A percentile compares a stretch with the other conserved stretches of the same genome.
These are phyloP conservation scores for Bryoglossum gracile DNA, from an alignment of 495 filamentous ascomycete species.

Conservation along the genomic window DNA sequence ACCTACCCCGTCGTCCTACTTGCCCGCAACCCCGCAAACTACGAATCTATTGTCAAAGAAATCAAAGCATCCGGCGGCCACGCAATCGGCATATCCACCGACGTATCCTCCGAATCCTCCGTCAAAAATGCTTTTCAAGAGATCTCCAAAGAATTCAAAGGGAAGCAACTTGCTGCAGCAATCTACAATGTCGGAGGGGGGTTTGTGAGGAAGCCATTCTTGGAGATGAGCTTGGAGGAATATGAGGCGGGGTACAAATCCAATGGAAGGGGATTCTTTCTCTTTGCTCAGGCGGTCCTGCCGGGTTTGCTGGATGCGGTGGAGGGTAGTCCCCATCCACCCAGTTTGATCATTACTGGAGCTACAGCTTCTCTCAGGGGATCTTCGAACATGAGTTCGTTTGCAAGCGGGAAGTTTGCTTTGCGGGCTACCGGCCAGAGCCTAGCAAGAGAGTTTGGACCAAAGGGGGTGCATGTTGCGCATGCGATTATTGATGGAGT, in stretches of 20 bases:
- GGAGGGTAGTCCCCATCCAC: slow-evolving; percentile 49
- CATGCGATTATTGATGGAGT: slow-evolving; percentile 84
- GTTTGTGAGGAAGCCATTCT: slow-evolving; percentile 70
- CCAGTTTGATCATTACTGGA: slow-evolving; percentile 80
- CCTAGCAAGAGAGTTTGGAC: slow-evolving; percentile 82
- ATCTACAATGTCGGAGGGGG: slow-evolving; percentile 75
- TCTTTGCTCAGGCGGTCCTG: slow-evolving; percentile 66
- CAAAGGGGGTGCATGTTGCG: slow-evolving; percentile 79
- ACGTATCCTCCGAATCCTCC: slow-evolving; percentile 48
- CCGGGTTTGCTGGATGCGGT: slow-evolving; percentile 60
- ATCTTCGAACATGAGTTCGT: slow-evolving; percentile 59
- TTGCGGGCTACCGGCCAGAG: slow-evolving; percentile 68
- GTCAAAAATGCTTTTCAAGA: slow-evolving; percentile 52
- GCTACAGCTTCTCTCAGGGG: slow-evolving; percentile 77
- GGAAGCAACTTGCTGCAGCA: slow-evolving; percentile 59
- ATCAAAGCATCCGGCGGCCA: slow-evolving; percentile 56
- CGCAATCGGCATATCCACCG: slow-evolving; percentile 61
- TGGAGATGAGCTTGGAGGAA: slow-evolving; percentile 63
- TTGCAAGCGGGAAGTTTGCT: slow-evolving; percentile 78
- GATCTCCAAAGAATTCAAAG: slow-evolving; percentile 47
- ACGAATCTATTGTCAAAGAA: slow-evolving; percentile 51
- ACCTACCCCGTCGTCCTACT: slow-evolving; percentile 60
- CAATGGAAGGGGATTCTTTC: slow-evolving; percentile 64
- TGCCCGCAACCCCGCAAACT: slow-evolving; percentile 54
- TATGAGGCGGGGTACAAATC: slow-evolving; percentile 47